phyloP scores from a whole-genome alignment of 129 eudicot genomes.

The Tagetes patula region DNA sequence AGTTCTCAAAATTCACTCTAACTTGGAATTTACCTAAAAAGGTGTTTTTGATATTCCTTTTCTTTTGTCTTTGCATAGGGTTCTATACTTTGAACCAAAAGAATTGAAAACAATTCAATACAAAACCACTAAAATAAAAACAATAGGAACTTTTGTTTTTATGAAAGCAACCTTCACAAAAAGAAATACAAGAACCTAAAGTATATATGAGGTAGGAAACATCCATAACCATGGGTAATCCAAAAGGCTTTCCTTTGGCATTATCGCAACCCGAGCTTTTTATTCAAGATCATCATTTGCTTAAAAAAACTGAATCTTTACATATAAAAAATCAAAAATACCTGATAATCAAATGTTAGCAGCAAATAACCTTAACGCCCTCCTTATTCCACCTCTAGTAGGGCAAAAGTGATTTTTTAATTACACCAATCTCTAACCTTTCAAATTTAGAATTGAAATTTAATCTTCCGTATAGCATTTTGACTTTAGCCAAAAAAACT shows the following conservation, averaged over 20 bases:
- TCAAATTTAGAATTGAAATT: too few species aligned
- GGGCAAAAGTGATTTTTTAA: too few species aligned
- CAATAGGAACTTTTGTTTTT: conserved; percentile 27
- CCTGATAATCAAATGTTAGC: too few species aligned
- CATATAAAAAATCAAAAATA: too few species aligned
- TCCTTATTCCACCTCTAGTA: too few species aligned
- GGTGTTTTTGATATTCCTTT: conserved; percentile 18
- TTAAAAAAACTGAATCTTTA: too few species aligned
- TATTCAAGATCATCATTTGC: too few species aligned
- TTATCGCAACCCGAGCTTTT: too few species aligned
- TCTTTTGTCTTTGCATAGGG: conserved; percentile 35
- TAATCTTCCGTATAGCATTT: too few species aligned
- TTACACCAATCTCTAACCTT: too few species aligned
- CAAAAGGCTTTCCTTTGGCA: background rate
- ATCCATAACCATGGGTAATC: background rate
- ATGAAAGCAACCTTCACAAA: conserved; percentile 44
- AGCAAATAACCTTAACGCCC: too few species aligned
- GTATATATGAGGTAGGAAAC: conserved; percentile 3
- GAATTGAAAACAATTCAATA: conserved; percentile 15
- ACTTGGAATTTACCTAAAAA: conserved; percentile 35
- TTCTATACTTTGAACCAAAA: conserved; percentile 29
- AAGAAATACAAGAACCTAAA: conserved; percentile 31
- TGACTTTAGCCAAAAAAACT: too few species aligned
- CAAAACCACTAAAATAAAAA: conserved; percentile 28
- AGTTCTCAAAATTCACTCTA: conserved; percentile 8